phyloP scores from a whole-genome alignment of 495 filamentous ascomycete species.

The Xylaria venustula region DNA sequence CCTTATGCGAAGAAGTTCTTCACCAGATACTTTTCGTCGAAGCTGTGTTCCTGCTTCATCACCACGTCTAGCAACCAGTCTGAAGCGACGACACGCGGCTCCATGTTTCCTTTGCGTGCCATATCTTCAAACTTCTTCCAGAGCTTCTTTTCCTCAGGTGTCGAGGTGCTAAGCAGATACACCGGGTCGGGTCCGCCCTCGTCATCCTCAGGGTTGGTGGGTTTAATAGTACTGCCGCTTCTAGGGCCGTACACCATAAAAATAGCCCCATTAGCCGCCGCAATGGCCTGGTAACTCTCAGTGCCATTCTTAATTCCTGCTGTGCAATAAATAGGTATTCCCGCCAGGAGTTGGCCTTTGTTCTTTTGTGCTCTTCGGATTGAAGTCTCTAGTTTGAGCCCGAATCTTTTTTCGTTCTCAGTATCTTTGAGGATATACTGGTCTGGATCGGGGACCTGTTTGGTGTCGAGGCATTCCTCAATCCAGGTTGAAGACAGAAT shows the following conservation, averaged over 20 bases:
- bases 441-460: conserved; percentile 52
- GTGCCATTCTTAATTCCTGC: conserved; percentile 73
- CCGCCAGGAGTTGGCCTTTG: conserved; percentile 67
- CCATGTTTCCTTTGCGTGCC: conserved; percentile 67
- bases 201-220: conserved; percentile 56
- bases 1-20: conserved; percentile 31
- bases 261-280: conserved; percentile 81
- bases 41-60: conserved; percentile 75
- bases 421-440: conserved; percentile 67
- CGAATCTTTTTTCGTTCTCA: conserved; percentile 66
- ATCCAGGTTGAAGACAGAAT: conserved; percentile 79
- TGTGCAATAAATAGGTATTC: conserved; percentile 77
- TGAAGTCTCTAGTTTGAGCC: conserved; percentile 63
- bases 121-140: conserved; percentile 80
- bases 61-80: conserved; percentile 91
- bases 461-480: conserved; percentile 64
- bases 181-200: conserved; percentile 64
- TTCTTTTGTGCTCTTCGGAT: conserved; percentile 70
- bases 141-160: conserved; percentile 63
- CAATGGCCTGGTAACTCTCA: conserved; percentile 79
- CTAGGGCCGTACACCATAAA: conserved; percentile 77
- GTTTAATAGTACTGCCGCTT: conserved; percentile 57
- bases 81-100: conserved; percentile 70
- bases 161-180: conserved; percentile 69
- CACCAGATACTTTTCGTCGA: conserved; percentile 60